Base-by-base conservation (phyloP, 164 flowering plant species). In the Stephania cephalantha region DNA sequence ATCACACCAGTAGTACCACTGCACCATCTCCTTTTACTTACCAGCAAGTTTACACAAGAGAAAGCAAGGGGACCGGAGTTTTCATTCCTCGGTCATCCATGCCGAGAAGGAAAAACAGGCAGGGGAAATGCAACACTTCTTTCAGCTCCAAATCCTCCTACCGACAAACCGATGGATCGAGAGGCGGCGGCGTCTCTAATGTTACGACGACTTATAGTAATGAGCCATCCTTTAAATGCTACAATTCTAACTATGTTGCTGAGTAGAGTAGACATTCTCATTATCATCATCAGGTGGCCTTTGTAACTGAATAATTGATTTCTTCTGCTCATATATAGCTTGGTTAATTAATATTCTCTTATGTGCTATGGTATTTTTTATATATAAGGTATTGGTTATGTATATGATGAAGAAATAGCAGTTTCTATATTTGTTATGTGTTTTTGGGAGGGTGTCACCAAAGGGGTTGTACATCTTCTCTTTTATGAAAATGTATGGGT, bases 21-120 rank as follows among this genome's bases (percentile, higher is more conserved):
- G 65, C 80, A 61, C 89, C 80, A 48, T 68, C 85, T 13, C 82
- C 84, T 17, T 55, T 78, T 61, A 18, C 78, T 9, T 80, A 85
- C 31, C 85, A 90, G 48, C 90, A 85, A 67, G 80, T 9, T 25
- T 80, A 81, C 81, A 76, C 75, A 78, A 77, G 87, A 70, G 90
- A 86, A 68, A 85, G 88, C 87, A 89, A 88, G 80, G 98, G 98
- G 46, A 93, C 98, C 1, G 98, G 98, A 29, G 98, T 93, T 46
- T 93, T 93, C 78, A 93, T 93, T 67, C 98, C 98, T 13, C 85
- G 77, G 72, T 86, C 88, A 0, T 82, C 88, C 0, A 83, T 80
- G 65, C 87, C 89, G 0, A 84, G 89, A 82, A 90, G 91, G 80
- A 90, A 83, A 72, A 86, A 80, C 75, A 87, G 84, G 70, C 87